A percentile compares a stretch with the other conserved stretches of the same genome.
Evolutionary conservation across 2,329 filamentous ascomycete species (phyloP).

Genomic region (Aspergillus ochraceus): DNA sequence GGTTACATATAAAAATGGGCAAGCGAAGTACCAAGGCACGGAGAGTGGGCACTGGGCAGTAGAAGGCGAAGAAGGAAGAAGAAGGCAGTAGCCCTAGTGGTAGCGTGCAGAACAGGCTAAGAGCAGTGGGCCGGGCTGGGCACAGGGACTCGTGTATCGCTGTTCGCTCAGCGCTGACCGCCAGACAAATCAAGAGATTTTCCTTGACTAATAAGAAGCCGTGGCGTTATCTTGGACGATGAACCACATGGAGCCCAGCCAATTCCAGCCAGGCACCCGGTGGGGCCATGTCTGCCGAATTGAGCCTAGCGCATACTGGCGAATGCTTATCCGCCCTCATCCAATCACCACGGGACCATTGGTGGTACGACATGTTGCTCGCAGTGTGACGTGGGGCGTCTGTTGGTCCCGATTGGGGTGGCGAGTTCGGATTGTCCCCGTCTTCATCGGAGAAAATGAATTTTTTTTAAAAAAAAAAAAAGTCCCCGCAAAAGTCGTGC

Average conservation of each 20-base stretch:
- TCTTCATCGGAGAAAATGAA: neutral
- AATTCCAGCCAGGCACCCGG: neutral
- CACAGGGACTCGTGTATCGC: neutral
- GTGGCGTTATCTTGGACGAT: conserved; percentile 9
- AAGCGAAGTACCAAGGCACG: no score
- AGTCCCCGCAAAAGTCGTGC: neutral
- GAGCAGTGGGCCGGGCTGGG: neutral
- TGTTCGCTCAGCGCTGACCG: neutral
- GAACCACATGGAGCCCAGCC: conserved; percentile 3
- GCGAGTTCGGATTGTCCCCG: neutral
- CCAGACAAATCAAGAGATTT: conserved; percentile 2
- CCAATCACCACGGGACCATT: neutral
- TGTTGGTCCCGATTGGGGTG: neutral
- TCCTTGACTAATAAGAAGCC: conserved; percentile 9
- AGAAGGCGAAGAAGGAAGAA: neutral
- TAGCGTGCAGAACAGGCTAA: neutral
- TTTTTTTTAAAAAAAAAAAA: neutral
- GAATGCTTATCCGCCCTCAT: neutral
- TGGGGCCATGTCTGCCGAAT: neutral
- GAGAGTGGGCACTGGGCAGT: neutral
- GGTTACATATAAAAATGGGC: neutral
- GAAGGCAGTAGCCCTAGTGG: neutral
- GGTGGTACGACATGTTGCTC: neutral
- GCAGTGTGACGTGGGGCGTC: neutral
- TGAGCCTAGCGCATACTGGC: neutral